phyloP scores from a whole-genome alignment of 768 basidiomycete species.

The Boletus reticulatus region DNA sequence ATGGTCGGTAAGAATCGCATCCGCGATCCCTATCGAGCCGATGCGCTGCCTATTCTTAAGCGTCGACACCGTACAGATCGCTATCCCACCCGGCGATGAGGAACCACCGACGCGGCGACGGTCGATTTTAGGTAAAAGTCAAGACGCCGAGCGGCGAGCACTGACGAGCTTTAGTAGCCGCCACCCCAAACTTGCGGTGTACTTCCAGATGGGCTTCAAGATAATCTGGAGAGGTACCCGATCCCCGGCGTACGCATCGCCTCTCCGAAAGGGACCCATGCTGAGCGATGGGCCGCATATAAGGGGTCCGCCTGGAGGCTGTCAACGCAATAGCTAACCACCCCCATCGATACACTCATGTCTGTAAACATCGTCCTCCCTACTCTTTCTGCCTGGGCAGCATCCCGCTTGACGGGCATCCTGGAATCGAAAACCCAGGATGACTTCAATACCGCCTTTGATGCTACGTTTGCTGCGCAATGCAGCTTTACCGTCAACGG shows the following conservation, averaged over 20 bases:
- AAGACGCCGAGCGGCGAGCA: constrained; percentile 3
- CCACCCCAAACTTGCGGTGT: too few relatives aligned
- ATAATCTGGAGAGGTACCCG: background rate
- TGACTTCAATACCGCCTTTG: constrained; percentile 38
- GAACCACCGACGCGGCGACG: background rate
- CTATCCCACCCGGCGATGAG: background rate
- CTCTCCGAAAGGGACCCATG: background rate
- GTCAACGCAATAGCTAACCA: too few relatives aligned
- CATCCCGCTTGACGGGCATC: constrained; percentile 37
- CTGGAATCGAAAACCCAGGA: constrained; percentile 36
- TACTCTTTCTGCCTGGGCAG: constrained; percentile 41
- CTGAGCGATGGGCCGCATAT: constrained; percentile 1
- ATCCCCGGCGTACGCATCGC: background rate
- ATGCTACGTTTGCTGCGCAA: constrained; percentile 38
- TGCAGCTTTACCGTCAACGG: constrained; percentile 43
- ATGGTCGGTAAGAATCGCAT: background rate
- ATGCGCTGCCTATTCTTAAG: too few relatives aligned
- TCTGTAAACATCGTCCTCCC: constrained; percentile 36
- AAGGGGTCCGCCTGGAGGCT: constrained; percentile 2
- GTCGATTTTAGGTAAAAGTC: background rate
- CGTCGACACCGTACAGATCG: background rate
- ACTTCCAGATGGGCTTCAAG: too few relatives aligned
- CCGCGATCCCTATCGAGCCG: background rate
- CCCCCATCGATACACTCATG: constrained; percentile 14
- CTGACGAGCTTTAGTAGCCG: too few relatives aligned